Conservation (phyloP, 176 grass and related monocot genomes). For the Oryza glumipatula region DNA sequence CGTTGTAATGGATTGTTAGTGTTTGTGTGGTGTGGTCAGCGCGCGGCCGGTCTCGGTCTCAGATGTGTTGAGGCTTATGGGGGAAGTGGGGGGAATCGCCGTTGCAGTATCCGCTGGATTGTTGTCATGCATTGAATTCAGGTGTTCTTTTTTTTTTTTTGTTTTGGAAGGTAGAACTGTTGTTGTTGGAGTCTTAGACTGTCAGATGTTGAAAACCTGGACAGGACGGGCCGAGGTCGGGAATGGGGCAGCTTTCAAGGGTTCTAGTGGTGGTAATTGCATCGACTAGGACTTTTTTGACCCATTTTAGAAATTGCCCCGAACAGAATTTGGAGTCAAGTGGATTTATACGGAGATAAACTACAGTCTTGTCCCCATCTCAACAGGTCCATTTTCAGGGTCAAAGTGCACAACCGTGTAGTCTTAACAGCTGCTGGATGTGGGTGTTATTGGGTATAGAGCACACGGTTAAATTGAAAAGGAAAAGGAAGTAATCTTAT, state of each 20-base stretch:
- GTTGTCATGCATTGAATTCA: background rate
- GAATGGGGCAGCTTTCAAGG: background rate
- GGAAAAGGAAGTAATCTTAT: too few species aligned
- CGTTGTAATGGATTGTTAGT: background rate
- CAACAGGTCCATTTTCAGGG: background rate
- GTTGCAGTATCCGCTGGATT: background rate
- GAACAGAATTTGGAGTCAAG: conserved; percentile 6
- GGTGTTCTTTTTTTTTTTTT: background rate
- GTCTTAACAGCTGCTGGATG: background rate
- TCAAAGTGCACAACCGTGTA: background rate
- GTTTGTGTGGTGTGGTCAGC: background rate
- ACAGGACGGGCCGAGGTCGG: background rate
- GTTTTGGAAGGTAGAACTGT: background rate
- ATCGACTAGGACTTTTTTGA: background rate
- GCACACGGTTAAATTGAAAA: background rate
- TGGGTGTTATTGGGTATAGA: background rate
- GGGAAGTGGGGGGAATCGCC: background rate
- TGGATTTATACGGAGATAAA: background rate
- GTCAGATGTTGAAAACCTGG: background rate
- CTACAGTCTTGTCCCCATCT: background rate
- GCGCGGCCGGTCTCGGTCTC: background rate
- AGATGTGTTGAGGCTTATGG: background rate
- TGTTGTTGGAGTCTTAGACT: background rate
- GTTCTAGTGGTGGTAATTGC: conserved; percentile 12
- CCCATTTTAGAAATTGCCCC: background rate